Conservation (phyloP, 192 early-diverging fungal genomes). For the Mortierella hygrophila region DNA sequence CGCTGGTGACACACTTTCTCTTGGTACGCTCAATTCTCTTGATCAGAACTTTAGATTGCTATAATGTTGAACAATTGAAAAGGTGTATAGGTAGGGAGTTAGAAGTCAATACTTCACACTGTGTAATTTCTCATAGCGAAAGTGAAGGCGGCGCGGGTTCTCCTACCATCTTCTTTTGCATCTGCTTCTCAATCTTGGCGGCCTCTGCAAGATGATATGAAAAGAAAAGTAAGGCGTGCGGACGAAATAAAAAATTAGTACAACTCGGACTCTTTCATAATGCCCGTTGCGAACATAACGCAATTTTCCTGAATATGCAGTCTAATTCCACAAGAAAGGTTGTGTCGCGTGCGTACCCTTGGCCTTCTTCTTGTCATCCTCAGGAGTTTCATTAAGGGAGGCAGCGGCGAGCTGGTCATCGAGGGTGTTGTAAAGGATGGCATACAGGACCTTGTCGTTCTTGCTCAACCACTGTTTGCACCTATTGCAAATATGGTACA, state of each 20-base stretch:
- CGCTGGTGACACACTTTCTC: constrained; percentile 90
- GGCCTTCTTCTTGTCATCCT: constrained; percentile 59
- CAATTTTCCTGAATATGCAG: background rate
- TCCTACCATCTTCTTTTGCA: constrained; percentile 81
- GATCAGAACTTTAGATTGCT: constrained; percentile 80
- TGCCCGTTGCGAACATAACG: too few species aligned
- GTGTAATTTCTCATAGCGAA: background rate
- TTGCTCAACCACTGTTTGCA: constrained; percentile 58
- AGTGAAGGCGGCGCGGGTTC: background rate
- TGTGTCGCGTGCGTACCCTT: constrained; percentile 41
- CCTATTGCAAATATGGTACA: constrained; percentile 3
- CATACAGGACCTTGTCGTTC: constrained; percentile 30
- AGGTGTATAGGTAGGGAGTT: background rate
- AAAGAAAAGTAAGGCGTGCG: background rate
- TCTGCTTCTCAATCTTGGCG: constrained; percentile 81
- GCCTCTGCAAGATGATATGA: constrained; percentile 61
- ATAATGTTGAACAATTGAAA: background rate
- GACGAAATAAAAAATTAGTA: background rate
- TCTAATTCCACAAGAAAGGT: background rate
- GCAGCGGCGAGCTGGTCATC: constrained; percentile 42
- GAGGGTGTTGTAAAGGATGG: constrained; percentile 35
- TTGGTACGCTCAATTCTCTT: constrained; percentile 93
- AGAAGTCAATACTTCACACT: background rate
- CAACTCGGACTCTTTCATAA: background rate
- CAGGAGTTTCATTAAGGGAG: constrained; percentile 31